phyloP scores from a whole-genome alignment of 2,329 filamentous ascomycete species.

The Exophiala xenobiotica region DNA sequence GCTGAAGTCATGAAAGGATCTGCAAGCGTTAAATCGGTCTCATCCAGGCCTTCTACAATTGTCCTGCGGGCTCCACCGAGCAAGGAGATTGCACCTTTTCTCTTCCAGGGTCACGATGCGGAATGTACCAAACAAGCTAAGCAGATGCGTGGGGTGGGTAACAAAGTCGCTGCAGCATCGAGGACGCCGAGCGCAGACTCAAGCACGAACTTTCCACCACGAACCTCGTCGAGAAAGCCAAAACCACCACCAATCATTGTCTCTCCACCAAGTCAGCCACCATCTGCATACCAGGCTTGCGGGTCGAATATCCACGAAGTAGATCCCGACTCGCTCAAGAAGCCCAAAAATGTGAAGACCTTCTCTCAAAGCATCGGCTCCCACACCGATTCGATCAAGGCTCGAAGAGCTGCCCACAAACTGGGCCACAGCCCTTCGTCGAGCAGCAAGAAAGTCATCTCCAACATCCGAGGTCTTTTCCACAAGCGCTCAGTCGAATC shows the following conservation, averaged over 20 bases:
- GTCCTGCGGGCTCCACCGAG: slow-evolving; percentile 17
- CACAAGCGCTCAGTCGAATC: slow-evolving; percentile 30
- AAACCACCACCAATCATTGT: slow-evolving; percentile 24
- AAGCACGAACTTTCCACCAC: slow-evolving; percentile 16
- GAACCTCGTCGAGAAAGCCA: slow-evolving; percentile 23
- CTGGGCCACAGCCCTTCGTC: slow-evolving; percentile 24
- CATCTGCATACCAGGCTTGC: background rate
- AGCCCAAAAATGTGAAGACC: slow-evolving; percentile 20
- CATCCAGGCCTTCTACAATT: slow-evolving; percentile 17
- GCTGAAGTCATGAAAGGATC: slow-evolving; percentile 3
- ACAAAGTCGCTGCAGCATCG: background rate
- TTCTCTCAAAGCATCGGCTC: slow-evolving; percentile 22
- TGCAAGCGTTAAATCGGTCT: slow-evolving; percentile 4
- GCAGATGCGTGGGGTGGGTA: slow-evolving; percentile 6
- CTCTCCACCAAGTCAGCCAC: slow-evolving; percentile 13
- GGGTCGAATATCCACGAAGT: slow-evolving; percentile 9
- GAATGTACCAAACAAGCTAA: slow-evolving; percentile 18
- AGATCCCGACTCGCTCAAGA: slow-evolving; percentile 5
- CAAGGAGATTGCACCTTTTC: slow-evolving; percentile 20
- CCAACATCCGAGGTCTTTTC: slow-evolving; percentile 31
- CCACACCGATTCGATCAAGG: slow-evolving; percentile 10
- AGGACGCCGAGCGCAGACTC: background rate
- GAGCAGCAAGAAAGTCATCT: slow-evolving; percentile 30
- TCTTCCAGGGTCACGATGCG: slow-evolving; percentile 18
- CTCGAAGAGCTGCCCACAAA: slow-evolving; percentile 12